Evolutionary conservation across 495 filamentous ascomycete species (phyloP), one percentile per base, ranked within the genome.

Genomic region (Wilcoxina mikolae): DNA sequence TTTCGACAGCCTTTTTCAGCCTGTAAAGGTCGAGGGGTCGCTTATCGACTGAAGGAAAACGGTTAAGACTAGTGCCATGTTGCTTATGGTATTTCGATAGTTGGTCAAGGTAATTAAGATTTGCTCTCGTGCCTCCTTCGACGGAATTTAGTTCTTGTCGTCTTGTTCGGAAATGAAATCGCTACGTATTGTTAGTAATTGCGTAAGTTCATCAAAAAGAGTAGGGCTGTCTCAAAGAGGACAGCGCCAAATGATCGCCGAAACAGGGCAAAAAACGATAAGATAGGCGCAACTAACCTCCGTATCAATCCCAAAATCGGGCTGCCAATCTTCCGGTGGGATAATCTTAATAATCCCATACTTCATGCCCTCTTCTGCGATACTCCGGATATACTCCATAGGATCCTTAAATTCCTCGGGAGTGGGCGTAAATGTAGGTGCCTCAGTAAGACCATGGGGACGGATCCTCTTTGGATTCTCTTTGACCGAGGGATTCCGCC

Each of bases 81-180:
- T 95, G 89, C 64, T 89, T 94, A 75, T 99, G 91, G 70, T 93
- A 99, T 70, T 94, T 96, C 55, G 79, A 77, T 27, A 99, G 78
- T 61, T 91, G 87, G 67, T 99, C 91, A 60, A 96, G 78, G 62
- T 99, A 99, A 58, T 88, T 91, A 55, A 95, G 77, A 68, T 95
- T 96, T 58, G 89, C 86, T 62, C 91, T 85, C 48, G 88, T 95
- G 91, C 89, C 89, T 77, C 91, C 91, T 82, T 99, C 91, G 48
- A 95, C 86, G 15, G 89, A 95, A 67, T 96, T 99, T 46, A 99
- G 77, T 67, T 99, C 91, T 70, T 96, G 93, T 67, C 89, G 87
- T 68, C 91, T 78, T 4, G 91, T 99, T 53, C 86, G 81, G 69
- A 99, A 99, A 67, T 95, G 91, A 65, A 99, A 99, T 66, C 80